Percentiles rank a stretch among this genome's conserved stretches.
phyloP scores from a whole-genome alignment of 805 yeast species.

The Pichia cabralensis region DNA sequence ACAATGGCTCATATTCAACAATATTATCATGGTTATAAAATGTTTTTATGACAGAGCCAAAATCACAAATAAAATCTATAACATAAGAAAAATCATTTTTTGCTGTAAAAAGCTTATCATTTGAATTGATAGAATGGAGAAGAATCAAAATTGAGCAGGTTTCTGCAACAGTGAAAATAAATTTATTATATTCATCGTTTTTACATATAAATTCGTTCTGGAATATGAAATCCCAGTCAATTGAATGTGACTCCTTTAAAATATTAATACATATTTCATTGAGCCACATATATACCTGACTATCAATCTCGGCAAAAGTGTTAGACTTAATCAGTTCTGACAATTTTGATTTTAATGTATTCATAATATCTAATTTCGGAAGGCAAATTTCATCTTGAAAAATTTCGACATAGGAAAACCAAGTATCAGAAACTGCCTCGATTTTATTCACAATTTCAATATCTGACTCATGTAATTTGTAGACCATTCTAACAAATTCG shows the following conservation, averaged over 20 bases:
- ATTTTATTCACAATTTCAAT: neutral
- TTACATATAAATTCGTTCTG: neutral
- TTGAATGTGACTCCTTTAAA: slow-evolving; percentile 1
- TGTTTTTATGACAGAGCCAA: neutral
- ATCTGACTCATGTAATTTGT: neutral
- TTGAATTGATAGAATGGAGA: neutral
- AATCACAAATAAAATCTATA: slow-evolving; percentile 1
- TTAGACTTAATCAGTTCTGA: neutral
- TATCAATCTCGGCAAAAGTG: neutral
- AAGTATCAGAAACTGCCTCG: neutral
- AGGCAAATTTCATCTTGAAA: neutral
- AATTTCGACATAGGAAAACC: neutral
- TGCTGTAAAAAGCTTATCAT: neutral
- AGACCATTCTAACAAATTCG: neutral
- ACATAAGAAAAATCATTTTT: slow-evolving; percentile 1
- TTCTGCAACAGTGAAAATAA: neutral
- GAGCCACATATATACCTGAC: neutral
- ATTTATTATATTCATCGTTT: slow-evolving; percentile 2
- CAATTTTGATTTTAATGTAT: slow-evolving; percentile 2
- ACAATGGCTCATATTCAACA: slow-evolving; percentile 4
- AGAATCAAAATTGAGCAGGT: slow-evolving; percentile 1
- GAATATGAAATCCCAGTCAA: slow-evolving; percentile 6
- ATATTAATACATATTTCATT: neutral
- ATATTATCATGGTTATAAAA: neutral
- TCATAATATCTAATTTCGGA: neutral